Conservation (phyloP, 2,329 filamentous ascomycete species). For the Aspergillus pseudonomiae region DNA sequence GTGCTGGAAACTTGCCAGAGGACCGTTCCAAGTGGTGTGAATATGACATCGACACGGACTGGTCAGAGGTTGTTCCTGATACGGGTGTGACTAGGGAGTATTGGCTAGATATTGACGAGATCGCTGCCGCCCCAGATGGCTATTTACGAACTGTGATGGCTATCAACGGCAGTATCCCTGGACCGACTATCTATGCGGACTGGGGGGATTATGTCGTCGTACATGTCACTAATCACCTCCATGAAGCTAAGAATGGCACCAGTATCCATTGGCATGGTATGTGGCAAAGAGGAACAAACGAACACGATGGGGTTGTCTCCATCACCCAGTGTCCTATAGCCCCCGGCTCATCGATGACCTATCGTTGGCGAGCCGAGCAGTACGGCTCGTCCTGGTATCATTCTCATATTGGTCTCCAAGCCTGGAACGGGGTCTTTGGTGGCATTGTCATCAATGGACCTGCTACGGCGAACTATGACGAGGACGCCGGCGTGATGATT, state of each 20-base stretch:
- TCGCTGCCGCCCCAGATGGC: neutral
- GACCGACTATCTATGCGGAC: conserved; percentile 5
- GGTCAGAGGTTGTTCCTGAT: neutral
- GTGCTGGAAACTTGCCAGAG: neutral
- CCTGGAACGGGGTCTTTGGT: conserved; percentile 34
- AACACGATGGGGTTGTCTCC: conserved; percentile 23
- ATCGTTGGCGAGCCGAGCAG: conserved; percentile 33
- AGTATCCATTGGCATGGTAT: conserved; percentile 32
- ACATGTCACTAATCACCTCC: conserved; percentile 3
- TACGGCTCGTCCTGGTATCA: conserved; percentile 31
- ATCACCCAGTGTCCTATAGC: conserved; percentile 40
- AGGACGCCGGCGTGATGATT: conserved; percentile 35
- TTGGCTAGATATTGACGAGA: neutral
- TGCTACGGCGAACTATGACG: conserved; percentile 25
- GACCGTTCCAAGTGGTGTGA: neutral
- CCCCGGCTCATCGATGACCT: conserved; percentile 36
- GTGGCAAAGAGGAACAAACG: conserved; percentile 28
- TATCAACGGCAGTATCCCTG: conserved; percentile 7
- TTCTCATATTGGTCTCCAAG: conserved; percentile 35
- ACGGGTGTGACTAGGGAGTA: neutral
- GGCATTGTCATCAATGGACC: conserved; percentile 27
- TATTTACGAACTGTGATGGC: neutral
- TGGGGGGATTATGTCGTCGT: conserved; percentile 9
- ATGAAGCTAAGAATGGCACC: conserved; percentile 6
- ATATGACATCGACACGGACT: neutral